A percentile compares a stretch with the other conserved stretches of the same genome.
Evolutionary conservation across 345 rosid species (phyloP).

Genomic region (Citrus unshiu): DNA sequence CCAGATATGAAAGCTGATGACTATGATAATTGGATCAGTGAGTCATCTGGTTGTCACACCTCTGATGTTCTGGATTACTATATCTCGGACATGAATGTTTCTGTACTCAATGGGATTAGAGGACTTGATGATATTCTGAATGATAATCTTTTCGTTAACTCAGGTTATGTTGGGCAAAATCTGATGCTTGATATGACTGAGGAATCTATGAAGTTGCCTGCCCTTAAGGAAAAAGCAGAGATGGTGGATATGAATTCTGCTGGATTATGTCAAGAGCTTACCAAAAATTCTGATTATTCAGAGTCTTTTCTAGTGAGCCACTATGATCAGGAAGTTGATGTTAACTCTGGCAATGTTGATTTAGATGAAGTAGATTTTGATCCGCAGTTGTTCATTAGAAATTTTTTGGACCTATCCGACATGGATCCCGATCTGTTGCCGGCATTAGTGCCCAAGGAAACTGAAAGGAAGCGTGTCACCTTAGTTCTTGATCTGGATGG

Average conservation of each 20-base stretch:
- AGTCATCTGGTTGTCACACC: slow-evolving; percentile 37
- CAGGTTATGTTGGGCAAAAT: slow-evolving; percentile 46
- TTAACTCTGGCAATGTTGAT: slow-evolving; percentile 27
- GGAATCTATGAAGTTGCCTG: slow-evolving; percentile 71
- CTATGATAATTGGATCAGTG: slow-evolving; percentile 30
- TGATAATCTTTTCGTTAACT: slow-evolving; percentile 12
- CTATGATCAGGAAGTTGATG: slow-evolving; percentile 38
- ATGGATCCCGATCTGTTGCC: slow-evolving; percentile 55
- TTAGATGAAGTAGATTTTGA: slow-evolving; percentile 65
- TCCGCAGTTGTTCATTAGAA: slow-evolving; percentile 70
- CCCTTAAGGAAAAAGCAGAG: slow-evolving; percentile 58
- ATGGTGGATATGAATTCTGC: slow-evolving; percentile 33
- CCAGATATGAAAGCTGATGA: slow-evolving; percentile 31
- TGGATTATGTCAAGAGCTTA: slow-evolving; percentile 43
- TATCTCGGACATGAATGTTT: slow-evolving; percentile 46
- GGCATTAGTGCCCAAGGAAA: slow-evolving; percentile 31
- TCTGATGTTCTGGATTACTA: slow-evolving; percentile 48
- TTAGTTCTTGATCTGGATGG: slow-evolving; percentile 97
- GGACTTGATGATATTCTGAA: slow-evolving; percentile 26
- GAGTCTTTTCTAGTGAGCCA: slow-evolving; percentile 48
- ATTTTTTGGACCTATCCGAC: slow-evolving; percentile 74
- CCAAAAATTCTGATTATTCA: slow-evolving; percentile 31
- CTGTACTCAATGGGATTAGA: slow-evolving; percentile 38
- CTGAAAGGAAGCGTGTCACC: slow-evolving; percentile 58
- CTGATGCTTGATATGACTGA: slow-evolving; percentile 54